Conservation (phyloP, 148 eudicot species). For the Salicornia ramosissima region DNA sequence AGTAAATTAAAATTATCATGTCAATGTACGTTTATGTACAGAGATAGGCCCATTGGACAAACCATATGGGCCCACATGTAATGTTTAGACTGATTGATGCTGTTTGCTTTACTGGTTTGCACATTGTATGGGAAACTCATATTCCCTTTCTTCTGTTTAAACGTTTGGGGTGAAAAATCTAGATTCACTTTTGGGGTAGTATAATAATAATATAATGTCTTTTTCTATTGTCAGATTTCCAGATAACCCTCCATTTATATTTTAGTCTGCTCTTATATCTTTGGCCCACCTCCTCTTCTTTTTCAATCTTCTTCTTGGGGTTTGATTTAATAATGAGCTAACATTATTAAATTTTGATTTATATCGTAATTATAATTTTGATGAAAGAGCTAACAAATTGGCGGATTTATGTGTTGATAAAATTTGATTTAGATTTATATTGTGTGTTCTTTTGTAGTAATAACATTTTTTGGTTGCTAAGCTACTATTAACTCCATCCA, state of each 20-base stretch:
- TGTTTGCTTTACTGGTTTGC: constrained; percentile 16
- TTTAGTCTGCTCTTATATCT: not conserved
- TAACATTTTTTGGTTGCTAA: too few species aligned
- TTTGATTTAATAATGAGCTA: too few species aligned
- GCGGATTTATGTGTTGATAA: too few species aligned
- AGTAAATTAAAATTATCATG: not conserved
- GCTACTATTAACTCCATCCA: too few species aligned
- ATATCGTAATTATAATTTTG: too few species aligned
- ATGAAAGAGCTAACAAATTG: too few species aligned
- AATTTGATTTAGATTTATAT: too few species aligned
- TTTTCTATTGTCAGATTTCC: constrained; percentile 3
- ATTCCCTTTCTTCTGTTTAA: not conserved
- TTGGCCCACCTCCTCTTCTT: constrained; percentile 6
- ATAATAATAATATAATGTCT: constrained; percentile 17
- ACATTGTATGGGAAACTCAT: constrained; percentile 3
- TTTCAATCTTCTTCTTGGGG: too few species aligned
- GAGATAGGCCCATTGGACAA: constrained; percentile 12
- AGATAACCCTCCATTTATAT: not conserved
- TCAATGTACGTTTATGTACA: constrained; percentile 17
- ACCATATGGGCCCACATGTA: not conserved
- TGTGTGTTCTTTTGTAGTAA: too few species aligned
- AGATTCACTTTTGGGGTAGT: constrained; percentile 18
- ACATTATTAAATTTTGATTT: too few species aligned
- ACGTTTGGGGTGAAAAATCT: not conserved
- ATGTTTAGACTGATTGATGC: not conserved